phyloP scores from a whole-genome alignment of 148 eudicot genomes.

The Chenopodium quinoa region DNA sequence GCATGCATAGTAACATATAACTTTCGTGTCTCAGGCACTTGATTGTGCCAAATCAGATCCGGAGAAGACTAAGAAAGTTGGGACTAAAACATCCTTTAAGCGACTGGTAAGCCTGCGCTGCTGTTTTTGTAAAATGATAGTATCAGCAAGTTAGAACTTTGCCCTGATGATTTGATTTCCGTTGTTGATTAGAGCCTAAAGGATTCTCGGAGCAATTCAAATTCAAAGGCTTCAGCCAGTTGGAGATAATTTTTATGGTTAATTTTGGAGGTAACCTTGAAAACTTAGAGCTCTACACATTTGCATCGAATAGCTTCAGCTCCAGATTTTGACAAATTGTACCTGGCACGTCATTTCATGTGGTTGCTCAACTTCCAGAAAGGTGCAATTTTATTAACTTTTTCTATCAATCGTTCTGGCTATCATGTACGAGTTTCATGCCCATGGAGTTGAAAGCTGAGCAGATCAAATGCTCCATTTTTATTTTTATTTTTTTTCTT shows the following conservation, averaged over 20 bases:
- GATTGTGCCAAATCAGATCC: slow-evolving; percentile 83
- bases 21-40: slow-evolving; percentile 52
- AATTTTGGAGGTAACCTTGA: slow-evolving; percentile 19
- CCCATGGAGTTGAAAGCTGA: not conserved
- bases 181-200: slow-evolving; percentile 49
- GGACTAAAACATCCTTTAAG: slow-evolving; percentile 68
- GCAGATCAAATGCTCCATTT: not conserved
- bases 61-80: slow-evolving; percentile 48
- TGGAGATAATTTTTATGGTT: slow-evolving; percentile 26
- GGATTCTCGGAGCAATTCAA: slow-evolving; percentile 49
- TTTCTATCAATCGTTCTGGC: not conserved
- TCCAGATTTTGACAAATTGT: not conserved
- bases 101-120: slow-evolving; percentile 54
- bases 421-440: not conserved
- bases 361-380: slow-evolving; percentile 1
- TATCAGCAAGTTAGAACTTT: not conserved
- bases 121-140: not conserved
- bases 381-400: not conserved
- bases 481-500: too few species aligned
- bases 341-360: not conserved
- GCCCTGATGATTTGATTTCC: slow-evolving; percentile 11
- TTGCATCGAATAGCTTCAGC: not conserved
- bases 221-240: slow-evolving; percentile 30
- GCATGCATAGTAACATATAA: not conserved
- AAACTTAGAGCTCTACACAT: not conserved